Evolutionary conservation across 2,329 filamentous ascomycete genomes (phyloP).

Genomic region (Apiospora rasikravindrae): DNA sequence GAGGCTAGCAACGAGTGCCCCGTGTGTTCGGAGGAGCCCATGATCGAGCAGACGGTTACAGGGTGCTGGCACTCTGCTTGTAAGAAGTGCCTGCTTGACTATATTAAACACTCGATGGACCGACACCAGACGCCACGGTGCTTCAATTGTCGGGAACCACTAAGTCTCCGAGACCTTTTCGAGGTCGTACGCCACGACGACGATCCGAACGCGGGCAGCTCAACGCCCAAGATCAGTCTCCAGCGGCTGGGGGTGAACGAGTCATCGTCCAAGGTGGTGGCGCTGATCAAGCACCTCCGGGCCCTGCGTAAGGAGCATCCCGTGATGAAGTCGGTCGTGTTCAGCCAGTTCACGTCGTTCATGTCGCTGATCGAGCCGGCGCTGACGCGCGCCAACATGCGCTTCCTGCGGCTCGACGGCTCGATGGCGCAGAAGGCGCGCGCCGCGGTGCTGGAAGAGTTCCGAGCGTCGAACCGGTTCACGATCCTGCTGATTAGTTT

Average conservation of each 20-base stretch:
- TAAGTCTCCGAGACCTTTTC: conserved; percentile 86
- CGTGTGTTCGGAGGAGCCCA: conserved; percentile 93
- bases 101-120: conserved; percentile 84
- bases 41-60: conserved; percentile 92
- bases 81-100: conserved; percentile 88
- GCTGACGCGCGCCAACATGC: conserved; percentile 72
- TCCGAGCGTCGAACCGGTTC: conserved; percentile 66
- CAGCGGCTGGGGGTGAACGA: conserved; percentile 65
- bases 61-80: conserved; percentile 98
- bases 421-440: conserved; percentile 86
- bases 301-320: conserved; percentile 69
- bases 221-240: conserved; percentile 60
- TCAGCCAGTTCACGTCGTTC: conserved; percentile 97
- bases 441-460: conserved; percentile 77
- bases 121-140: conserved; percentile 79
- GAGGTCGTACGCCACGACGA: conserved; percentile 85
- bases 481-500: conserved; percentile 82
- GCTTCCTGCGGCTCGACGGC: conserved; percentile 87
- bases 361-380: conserved; percentile 88
- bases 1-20: conserved; percentile 91
- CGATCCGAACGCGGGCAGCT: conserved; percentile 50
- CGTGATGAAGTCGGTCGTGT: conserved; percentile 85
- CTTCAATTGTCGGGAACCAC: conserved; percentile 85
- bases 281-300: conserved; percentile 77
- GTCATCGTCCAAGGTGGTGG: conserved; percentile 88